phyloP scores from a whole-genome alignment of 2,329 filamentous ascomycete species.

The Claviceps monticola region DNA sequence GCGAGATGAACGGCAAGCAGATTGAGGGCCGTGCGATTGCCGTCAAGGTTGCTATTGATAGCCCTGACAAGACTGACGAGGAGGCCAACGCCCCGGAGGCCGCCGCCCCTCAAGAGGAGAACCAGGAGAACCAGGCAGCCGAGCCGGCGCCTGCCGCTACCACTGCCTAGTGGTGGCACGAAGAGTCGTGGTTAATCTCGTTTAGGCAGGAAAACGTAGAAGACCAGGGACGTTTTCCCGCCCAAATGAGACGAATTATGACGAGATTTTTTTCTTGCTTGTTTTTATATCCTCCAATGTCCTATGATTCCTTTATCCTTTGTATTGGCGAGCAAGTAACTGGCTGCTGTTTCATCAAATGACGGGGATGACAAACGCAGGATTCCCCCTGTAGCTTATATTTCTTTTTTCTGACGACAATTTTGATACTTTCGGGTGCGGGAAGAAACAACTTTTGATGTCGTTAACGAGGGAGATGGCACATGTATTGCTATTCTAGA shows the following conservation, averaged over 20 bases:
- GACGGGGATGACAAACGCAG: constrained; percentile 14
- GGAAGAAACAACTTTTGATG: neutral
- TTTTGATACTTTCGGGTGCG: constrained; percentile 12
- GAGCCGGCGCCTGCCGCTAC: constrained; percentile 13
- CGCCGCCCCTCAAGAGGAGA: constrained; percentile 35
- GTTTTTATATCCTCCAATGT: constrained; percentile 18
- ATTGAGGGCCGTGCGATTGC: constrained; percentile 98
- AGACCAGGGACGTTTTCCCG: constrained; percentile 13
- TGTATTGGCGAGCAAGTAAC: constrained; percentile 1
- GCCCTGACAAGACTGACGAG: constrained; percentile 88
- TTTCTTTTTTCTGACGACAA: constrained; percentile 12
- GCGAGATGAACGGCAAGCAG: constrained; percentile 98
- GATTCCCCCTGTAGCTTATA: constrained; percentile 9
- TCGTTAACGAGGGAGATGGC: neutral
- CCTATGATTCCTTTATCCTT: constrained; percentile 18
- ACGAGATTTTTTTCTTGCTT: constrained; percentile 21
- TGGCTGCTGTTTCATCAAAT: constrained; percentile 6
- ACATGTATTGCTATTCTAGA: constrained; percentile 2
- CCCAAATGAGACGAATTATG: constrained; percentile 22
- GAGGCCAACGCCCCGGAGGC: constrained; percentile 63
- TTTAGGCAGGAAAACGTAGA: constrained; percentile 7
- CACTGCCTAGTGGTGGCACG: constrained; percentile 15
- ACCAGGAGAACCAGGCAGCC: constrained; percentile 31
- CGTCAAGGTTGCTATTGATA: constrained; percentile 99
- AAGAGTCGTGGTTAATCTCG: too few species aligned